Evolutionary conservation across 192 early-diverging fungal species (phyloP).

Genomic region (Chytriomyces hyalinus): DNA sequence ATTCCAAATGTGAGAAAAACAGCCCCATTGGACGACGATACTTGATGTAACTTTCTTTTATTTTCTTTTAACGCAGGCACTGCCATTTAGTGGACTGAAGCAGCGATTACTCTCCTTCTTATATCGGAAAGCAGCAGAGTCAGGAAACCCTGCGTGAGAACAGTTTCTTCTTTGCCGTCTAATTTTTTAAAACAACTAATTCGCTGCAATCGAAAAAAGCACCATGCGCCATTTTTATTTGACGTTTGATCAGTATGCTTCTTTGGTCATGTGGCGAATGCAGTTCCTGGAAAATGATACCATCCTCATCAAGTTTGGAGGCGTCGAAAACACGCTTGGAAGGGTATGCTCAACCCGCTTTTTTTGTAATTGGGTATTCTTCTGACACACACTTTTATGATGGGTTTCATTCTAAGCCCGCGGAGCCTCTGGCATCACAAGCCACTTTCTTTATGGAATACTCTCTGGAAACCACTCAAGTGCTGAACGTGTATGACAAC

Average conservation of each 20-base stretch:
- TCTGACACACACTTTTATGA: no score
- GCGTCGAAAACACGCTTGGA: slow-evolving; percentile 55
- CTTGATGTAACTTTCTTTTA: no score
- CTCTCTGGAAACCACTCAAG: slow-evolving; percentile 57
- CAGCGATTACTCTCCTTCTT: slow-evolving; percentile 72
- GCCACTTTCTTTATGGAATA: slow-evolving; percentile 74
- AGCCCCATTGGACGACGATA: no score
- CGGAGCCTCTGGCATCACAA: slow-evolving; percentile 24
- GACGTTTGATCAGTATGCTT: slow-evolving; percentile 64
- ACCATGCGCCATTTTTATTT: slow-evolving; percentile 62
- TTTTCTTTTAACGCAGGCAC: neutral
- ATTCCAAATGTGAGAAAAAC: no score
- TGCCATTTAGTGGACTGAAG: slow-evolving; percentile 62
- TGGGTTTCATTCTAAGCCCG: no score
- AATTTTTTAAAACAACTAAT: slow-evolving; percentile 6
- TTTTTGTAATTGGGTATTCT: no score
- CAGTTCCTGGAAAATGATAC: slow-evolving; percentile 66
- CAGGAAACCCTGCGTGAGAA: slow-evolving; percentile 46
- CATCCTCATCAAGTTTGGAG: slow-evolving; percentile 74
- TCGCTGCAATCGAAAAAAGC: slow-evolving; percentile 21
- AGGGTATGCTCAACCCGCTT: slow-evolving; percentile 42
- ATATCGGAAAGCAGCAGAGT: slow-evolving; percentile 59
- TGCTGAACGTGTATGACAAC: slow-evolving; percentile 71
- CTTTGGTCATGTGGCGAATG: slow-evolving; percentile 71
- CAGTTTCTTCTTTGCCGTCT: neutral